Conservation (phyloP, 352 stramenopile genomes). For the Globisporangium spiculum region DNA sequence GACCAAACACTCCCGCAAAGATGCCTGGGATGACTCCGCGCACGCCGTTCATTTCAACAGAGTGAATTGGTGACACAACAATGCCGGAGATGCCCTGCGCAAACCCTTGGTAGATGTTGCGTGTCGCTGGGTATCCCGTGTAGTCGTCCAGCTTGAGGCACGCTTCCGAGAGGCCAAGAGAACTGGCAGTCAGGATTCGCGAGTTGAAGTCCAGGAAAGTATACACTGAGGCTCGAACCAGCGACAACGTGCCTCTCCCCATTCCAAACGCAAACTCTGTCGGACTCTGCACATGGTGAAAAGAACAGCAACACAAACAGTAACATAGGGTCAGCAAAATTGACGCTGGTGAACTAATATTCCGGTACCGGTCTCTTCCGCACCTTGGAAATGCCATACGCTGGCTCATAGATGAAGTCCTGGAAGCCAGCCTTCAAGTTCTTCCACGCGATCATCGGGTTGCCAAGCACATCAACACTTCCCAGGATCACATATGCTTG, state of each 20-base stretch:
- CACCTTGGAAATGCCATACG: constrained; percentile 72
- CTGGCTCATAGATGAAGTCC: constrained; percentile 81
- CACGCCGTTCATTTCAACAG: constrained; percentile 74
- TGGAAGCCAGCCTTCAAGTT: constrained; percentile 79
- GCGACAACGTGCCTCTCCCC: constrained; percentile 75
- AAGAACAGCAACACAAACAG: not conserved
- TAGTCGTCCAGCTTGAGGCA: constrained; percentile 88
- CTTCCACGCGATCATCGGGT: constrained; percentile 87
- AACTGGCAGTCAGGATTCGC: constrained; percentile 80
- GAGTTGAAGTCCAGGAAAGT: constrained; percentile 86
- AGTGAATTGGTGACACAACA: constrained; percentile 81
- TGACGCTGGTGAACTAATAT: not conserved
- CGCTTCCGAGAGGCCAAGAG: constrained; percentile 78
- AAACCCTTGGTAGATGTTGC: constrained; percentile 86
- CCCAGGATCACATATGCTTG: constrained; percentile 88
- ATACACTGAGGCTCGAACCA: constrained; percentile 82
- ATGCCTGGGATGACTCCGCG: constrained; percentile 76
- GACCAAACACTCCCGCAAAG: constrained; percentile 72
- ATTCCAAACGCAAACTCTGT: constrained; percentile 79
- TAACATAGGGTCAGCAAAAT: not conserved
- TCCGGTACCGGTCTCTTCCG: not conserved
- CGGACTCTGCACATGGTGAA: constrained; percentile 37
- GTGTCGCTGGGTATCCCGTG: constrained; percentile 79
- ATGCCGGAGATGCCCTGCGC: constrained; percentile 83
- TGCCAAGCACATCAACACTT: constrained; percentile 85